Evolutionary conservation across 441 rosid genomes (phyloP), one percentile per base, ranked within the genome.

Genomic region (Populus hybrid): DNA sequence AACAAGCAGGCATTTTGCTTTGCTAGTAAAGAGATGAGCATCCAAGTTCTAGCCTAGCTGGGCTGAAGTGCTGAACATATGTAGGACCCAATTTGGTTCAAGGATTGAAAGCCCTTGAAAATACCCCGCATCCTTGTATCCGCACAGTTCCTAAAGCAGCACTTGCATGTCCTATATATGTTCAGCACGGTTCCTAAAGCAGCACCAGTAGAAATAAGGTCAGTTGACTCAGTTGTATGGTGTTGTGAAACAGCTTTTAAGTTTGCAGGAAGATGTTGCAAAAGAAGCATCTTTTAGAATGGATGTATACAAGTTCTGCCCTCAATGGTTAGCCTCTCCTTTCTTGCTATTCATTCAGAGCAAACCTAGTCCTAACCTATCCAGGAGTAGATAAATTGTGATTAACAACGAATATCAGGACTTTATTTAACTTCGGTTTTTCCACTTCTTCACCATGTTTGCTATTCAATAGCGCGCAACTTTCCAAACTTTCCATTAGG

Each of bases 241-340:
- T 28, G 23, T 5, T 18, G 2, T 9, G 11, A 34, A 21, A 9
- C 2, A 10, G 24, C 71, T 46, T 69, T 68, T 21, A 16, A 18
- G 35, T 40, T 61, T 69, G 38, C 38, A 9, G 32, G 7, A 4
- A 71, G 40, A 16, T 12, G 24, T 23, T 57, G 40, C 18, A 40
- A 10, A 26, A 32, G 24, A 70, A 30, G 67, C 38, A 14, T 36
- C 4, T 14, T 35, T 79, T 7, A 14, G n/a, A 28, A 80, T 72
- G 77, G 40, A 74, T n/a, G 64, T 35, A 0, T 65, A 57, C 76
- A 72, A 72, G 70, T 76, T 53, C 61, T 75, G 75, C 69, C 74
- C 57, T 11, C 76, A 65, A 70, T 59, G 74, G 78, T 76, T 79
- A 35, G 26, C 8, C 3, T 7, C 38, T 61, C 4, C 24, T 21